Percentiles rank a stretch among this genome's conserved stretches.
Evolutionary conservation across 371 early-diverging fungal species (phyloP).

Genomic region (Mucor mucedo): DNA sequence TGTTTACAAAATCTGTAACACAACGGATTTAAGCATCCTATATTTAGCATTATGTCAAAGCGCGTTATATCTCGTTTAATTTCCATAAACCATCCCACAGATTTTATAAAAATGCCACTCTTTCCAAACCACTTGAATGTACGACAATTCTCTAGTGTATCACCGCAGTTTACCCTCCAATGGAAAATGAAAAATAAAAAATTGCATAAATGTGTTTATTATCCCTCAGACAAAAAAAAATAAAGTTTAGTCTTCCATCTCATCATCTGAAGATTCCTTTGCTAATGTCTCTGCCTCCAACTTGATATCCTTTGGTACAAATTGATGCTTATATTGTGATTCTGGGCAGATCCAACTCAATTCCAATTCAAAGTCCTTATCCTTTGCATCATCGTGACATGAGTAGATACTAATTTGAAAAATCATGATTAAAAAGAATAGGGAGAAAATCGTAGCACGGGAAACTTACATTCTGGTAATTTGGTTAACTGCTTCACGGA

Average conservation of each 20-base stretch:
- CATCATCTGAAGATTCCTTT: constrained; percentile 68
- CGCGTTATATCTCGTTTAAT: too few relatives aligned
- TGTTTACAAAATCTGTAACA: too few relatives aligned
- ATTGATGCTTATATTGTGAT: constrained; percentile 75
- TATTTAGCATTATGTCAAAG: too few relatives aligned
- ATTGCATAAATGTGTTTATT: too few relatives aligned
- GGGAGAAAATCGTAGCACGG: neutral
- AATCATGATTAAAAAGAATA: neutral
- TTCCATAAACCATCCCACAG: too few relatives aligned
- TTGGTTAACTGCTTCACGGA: constrained; percentile 90
- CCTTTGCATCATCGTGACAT: constrained; percentile 96
- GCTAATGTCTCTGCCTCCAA: constrained; percentile 87
- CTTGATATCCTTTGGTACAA: constrained; percentile 87
- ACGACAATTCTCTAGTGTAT: too few relatives aligned
- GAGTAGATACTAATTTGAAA: constrained; percentile 74
- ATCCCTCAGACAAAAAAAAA: neutral
- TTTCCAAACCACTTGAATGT: too few relatives aligned
- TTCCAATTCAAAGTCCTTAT: constrained; percentile 97
- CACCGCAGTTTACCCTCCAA: too few relatives aligned
- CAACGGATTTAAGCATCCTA: too few relatives aligned
- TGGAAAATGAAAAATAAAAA: too few relatives aligned
- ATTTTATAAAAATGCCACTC: too few relatives aligned
- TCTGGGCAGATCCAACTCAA: constrained; percentile 95
- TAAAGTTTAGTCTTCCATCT: constrained; percentile 55
- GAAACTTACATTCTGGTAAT: constrained; percentile 89